Percentiles rank a stretch among this genome's conserved stretches.
Evolutionary conservation across 495 filamentous ascomycete genomes (phyloP).

Genomic region (Hypoxylon rickii): DNA sequence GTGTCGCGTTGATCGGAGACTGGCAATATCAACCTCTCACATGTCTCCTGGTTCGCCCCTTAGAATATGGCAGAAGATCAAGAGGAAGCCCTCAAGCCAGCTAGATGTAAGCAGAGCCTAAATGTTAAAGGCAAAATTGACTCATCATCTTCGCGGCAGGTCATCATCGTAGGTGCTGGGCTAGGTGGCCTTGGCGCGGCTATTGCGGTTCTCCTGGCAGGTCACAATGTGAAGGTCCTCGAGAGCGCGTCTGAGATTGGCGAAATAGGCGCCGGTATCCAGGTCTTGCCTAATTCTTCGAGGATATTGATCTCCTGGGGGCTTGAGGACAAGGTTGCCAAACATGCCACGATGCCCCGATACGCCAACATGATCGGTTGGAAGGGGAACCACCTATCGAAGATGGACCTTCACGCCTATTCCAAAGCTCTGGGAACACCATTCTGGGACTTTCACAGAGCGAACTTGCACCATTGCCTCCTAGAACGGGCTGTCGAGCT

Average conservation of each 20-base stretch:
- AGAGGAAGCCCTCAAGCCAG: slow-evolving; percentile 28
- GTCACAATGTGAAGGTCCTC: slow-evolving; percentile 65
- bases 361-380: slow-evolving; percentile 49
- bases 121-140: neutral
- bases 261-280: slow-evolving; percentile 65
- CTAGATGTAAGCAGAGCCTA: slow-evolving; percentile 21
- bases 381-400: slow-evolving; percentile 46
- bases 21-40: neutral
- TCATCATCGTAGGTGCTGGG: slow-evolving; percentile 68
- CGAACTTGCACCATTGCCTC: slow-evolving; percentile 60
- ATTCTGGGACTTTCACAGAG: slow-evolving; percentile 64
- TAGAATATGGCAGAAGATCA: slow-evolving; percentile 11
- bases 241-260: slow-evolving; percentile 66
- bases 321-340: slow-evolving; percentile 36
- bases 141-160: slow-evolving; percentile 34
- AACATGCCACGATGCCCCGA: slow-evolving; percentile 43
- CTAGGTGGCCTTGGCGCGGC: slow-evolving; percentile 70
- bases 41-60: slow-evolving; percentile 23
- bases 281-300: slow-evolving; percentile 60
- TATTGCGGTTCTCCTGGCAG: slow-evolving; percentile 61
- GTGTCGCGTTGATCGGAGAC: no score
- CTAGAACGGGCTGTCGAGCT: slow-evolving; percentile 56
- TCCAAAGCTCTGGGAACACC: slow-evolving; percentile 53
- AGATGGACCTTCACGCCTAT: slow-evolving; percentile 47
- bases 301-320: slow-evolving; percentile 55